Base-by-base conservation (phyloP, 441 rosid species). In the Lepidium campestre region DNA sequence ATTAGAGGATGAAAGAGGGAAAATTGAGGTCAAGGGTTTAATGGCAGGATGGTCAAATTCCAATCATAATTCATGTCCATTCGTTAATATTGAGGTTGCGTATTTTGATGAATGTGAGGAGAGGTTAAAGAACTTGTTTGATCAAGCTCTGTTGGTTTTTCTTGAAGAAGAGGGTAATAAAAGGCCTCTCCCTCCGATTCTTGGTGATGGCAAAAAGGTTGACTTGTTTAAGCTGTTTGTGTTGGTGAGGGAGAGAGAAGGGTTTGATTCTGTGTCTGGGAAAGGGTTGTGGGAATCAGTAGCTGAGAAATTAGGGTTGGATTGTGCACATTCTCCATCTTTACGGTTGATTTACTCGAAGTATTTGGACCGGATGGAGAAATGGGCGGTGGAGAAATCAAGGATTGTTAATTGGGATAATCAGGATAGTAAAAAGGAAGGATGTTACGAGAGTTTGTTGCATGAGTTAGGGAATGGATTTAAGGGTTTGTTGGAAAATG, bases 21-120 rank as follows among this genome's bases (percentile, higher is more conserved):
- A 44, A 48, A 44, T 12, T 25, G 40, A 22, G 31, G 44, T 32
- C 2, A n/a, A 63, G 62, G 72, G 77, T 61, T 72, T 78, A 62
- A 84, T 85, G 89, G 86, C 83, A 70, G 77, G 89, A 75, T 84
- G 86, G 81, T 78, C 83, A 39, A 70, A 49, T 72, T 70, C 78
- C 36, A 69, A 45, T 68, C 70, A 66, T 67, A 82, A 80, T 76
- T 71, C 80, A 70, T 36, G 71, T 40, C 61, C 74, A 53, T 66
- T 22, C 29, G 44, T 57, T 19, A 67, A 72, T 74, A 49, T 65
- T 58, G 52, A 58, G 60, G 46, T 70, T 60, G 63, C 60, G 37
- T 70, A 37, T 32, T 41, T 53, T 69, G 79, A 68, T 56, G 80
- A 67, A 52, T 50, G 53, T 65, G 76, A 66, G 54, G 80, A 45